phyloP scores from a whole-genome alignment of 2,329 filamentous ascomycete genomes.

The Claviceps spartinae region DNA sequence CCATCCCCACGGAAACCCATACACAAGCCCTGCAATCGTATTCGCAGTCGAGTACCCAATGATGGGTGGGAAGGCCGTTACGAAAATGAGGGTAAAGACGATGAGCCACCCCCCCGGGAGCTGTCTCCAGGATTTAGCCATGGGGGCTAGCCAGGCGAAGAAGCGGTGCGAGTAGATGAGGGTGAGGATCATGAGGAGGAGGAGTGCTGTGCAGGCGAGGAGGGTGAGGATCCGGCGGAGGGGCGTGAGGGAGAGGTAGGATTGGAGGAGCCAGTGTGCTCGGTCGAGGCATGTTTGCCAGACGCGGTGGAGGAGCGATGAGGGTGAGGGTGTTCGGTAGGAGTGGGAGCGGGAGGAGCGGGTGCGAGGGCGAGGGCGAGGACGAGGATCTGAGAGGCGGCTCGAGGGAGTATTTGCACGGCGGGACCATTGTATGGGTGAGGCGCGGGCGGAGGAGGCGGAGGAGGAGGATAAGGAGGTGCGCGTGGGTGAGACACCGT shows the following conservation, averaged over 20 bases:
- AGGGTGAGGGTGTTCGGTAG: neutral
- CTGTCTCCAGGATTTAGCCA: conserved; percentile 64
- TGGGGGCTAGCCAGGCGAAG: conserved; percentile 60
- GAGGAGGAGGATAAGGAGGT: neutral
- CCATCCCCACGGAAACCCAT: conserved; percentile 55
- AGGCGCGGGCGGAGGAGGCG: neutral
- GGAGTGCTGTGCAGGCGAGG: conserved; percentile 33
- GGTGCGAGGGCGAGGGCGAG: neutral
- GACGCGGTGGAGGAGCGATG: conserved; percentile 25
- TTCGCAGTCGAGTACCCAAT: conserved; percentile 72
- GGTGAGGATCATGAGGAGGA: conserved; percentile 50
- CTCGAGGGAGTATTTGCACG: conserved; percentile 8
- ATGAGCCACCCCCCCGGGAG: conserved; percentile 60
- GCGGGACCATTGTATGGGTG: conserved; percentile 7
- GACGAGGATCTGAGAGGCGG: conserved; percentile 25
- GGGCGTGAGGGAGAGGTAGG: conserved; percentile 42
- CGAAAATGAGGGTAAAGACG: conserved; percentile 61
- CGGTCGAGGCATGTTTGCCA: conserved; percentile 20
- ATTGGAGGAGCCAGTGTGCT: conserved; percentile 29
- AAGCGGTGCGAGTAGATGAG: conserved; percentile 68
- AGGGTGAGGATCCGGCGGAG: conserved; percentile 48
- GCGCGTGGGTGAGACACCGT: neutral
- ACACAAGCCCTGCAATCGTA: conserved; percentile 41
- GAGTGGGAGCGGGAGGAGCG: conserved; percentile 11
- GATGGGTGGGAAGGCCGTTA: conserved; percentile 72